Evolutionary conservation across 176 grass and related monocot genomes (phyloP).

Genomic region (Oryza australiensis): DNA sequence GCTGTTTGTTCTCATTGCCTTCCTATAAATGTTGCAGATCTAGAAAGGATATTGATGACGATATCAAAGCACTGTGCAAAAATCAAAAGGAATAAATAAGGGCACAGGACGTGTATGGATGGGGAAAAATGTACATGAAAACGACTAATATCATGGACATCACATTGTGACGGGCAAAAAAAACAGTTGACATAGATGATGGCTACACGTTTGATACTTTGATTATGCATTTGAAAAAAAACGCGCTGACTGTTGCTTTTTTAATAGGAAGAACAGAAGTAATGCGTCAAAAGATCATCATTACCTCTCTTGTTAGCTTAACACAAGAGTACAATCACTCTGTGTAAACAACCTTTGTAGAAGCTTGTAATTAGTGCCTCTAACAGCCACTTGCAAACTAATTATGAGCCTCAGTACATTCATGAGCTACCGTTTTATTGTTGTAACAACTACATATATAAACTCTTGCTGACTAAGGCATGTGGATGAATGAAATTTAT

Average conservation of each 20-base stretch:
- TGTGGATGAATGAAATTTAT: neutral
- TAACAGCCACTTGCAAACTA: neutral
- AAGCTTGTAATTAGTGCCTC: neutral
- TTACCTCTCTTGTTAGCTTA: neutral
- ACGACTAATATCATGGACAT: slow-evolving; percentile 5
- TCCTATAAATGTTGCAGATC: neutral
- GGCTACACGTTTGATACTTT: neutral
- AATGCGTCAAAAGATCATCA: neutral
- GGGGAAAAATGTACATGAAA: neutral
- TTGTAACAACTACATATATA: neutral
- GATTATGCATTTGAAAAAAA: neutral
- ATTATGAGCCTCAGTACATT: neutral
- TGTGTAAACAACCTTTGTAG: neutral
- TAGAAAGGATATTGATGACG: neutral
- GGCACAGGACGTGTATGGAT: neutral
- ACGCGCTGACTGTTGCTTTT: neutral
- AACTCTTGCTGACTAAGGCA: neutral
- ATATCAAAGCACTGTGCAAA: neutral
- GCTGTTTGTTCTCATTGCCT: neutral
- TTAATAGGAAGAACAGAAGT: neutral
- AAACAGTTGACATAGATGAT: neutral
- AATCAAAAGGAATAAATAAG: slow-evolving; percentile 6
- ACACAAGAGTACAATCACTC: neutral
- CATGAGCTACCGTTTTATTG: neutral
- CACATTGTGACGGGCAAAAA: neutral